Evolutionary conservation across 352 stramenopile species (phyloP).

Genomic region (Phytophthora ramorum): DNA sequence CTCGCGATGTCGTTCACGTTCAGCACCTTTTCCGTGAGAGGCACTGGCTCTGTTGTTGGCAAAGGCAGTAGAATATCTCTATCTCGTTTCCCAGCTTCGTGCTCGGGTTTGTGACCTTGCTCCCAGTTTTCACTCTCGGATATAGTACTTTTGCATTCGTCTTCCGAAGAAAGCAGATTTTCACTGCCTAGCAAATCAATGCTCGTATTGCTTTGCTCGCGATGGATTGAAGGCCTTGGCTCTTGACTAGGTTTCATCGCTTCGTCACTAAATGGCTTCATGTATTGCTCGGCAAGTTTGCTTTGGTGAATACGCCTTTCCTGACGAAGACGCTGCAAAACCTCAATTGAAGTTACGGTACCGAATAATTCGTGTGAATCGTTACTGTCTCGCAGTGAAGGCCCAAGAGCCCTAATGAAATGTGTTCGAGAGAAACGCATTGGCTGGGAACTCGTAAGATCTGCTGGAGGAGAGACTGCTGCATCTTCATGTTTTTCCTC

Average conservation of each 20-base stretch:
- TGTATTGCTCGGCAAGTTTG: slow-evolving; percentile 2
- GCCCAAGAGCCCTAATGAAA: slow-evolving; percentile 17
- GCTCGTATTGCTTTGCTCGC: background rate
- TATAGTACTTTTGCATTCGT: slow-evolving; percentile 12
- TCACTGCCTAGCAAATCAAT: slow-evolving; percentile 1
- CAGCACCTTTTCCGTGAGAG: slow-evolving; percentile 16
- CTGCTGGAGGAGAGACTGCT: background rate
- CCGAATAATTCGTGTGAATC: slow-evolving; percentile 7
- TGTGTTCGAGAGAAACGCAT: slow-evolving; percentile 6
- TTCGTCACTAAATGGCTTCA: background rate
- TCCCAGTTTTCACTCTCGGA: background rate
- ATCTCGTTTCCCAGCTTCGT: background rate
- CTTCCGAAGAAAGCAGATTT: slow-evolving; percentile 15
- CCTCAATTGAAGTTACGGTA: slow-evolving; percentile 18
- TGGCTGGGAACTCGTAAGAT: background rate
- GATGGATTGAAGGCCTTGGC: background rate
- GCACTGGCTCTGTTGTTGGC: slow-evolving; percentile 3
- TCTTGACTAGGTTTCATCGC: background rate
- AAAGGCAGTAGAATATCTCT: background rate
- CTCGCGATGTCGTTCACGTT: slow-evolving; percentile 3
- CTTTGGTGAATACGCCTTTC: slow-evolving; percentile 24
- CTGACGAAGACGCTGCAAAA: slow-evolving; percentile 36
- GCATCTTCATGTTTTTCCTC: background rate
- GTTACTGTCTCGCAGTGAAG: slow-evolving; percentile 4
- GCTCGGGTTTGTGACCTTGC: background rate